Base-by-base conservation (phyloP, 257 asterid genomes). In the Scutellaria minor region DNA sequence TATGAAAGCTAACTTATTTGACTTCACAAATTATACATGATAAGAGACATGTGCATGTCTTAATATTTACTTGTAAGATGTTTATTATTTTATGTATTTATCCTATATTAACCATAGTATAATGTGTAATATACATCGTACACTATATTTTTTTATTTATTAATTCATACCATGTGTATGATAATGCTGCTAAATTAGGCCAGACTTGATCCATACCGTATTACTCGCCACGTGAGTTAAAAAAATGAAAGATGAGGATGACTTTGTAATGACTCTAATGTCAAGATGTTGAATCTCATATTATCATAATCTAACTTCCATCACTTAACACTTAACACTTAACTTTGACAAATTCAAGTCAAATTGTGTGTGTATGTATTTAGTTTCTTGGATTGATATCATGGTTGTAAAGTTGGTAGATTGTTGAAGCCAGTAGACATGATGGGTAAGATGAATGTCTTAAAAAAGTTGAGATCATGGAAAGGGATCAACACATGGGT, bases 401-500 rank as follows among this genome's bases (percentile, higher is more conserved):
- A 24, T 24, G 60, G 12, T 53, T 18, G 50, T 5, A 37, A 24
- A 50, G 9, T 14, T 40, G n/a, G 5, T 3, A 44, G 42, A 65
- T 66, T 47, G 46, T 47, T 13, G 46, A 48, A 47, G 37, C 12
- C 6, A 40, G 14, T 14, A 48, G 66, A 58, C 11, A 79, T 87
- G 91, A 79, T 87, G 91, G 41, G 48, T 1, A 79, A 73, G 79
- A 60, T 64, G 11, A 74, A 72, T 71, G 53, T 68, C 53, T 41
- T 74, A 20, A 57, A 64, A 57, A 79, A 63, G 46, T 55, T 83
- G 4, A 77, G 77, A 61, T 71, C 88, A 66, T 77, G 78, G 75
- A 70, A 79, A 58, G 69, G 80, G 45, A 74, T 75, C 46, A 78
- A 62, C 79, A 83, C 72, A 60, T 44, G 82, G 37, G 40, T 81